These are phyloP conservation scores for Colletotrichum liaoningense DNA, from an alignment of 2,329 filamentous ascomycete species.

Conservation along the genomic window DNA sequence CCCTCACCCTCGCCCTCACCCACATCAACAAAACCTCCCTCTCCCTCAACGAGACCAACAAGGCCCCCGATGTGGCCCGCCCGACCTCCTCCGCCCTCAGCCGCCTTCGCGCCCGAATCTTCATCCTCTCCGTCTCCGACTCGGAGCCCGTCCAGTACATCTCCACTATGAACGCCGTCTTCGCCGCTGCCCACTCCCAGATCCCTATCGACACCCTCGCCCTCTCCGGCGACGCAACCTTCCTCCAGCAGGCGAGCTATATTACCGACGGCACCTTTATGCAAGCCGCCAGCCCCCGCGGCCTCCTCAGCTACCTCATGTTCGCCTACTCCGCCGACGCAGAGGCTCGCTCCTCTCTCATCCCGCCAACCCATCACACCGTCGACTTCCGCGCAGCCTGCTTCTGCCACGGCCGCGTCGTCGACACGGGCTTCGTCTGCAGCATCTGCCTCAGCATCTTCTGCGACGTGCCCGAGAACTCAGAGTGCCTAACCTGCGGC, in stretches of 20 bases:
- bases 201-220: conserved; percentile 95
- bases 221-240: conserved; percentile 86
- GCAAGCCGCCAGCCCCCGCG: conserved; percentile 67
- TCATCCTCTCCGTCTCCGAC: conserved; percentile 90
- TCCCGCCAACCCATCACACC: conserved; percentile 83
- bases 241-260: conserved; percentile 88
- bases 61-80: conserved; percentile 50
- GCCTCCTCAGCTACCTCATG: conserved; percentile 93
- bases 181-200: conserved; percentile 87
- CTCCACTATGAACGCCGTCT: conserved; percentile 97
- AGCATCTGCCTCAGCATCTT: conserved; percentile 97
- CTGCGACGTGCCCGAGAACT: conserved; percentile 72
- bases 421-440: conserved; percentile 95
- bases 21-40: conserved; percentile 89
- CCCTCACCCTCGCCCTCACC: conserved; percentile 87
- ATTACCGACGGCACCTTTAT: conserved; percentile 71
- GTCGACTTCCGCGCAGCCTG: conserved; percentile 99
- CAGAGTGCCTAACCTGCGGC: conserved; percentile 85
- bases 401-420: conserved; percentile 92
- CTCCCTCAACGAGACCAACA: conserved; percentile 68
- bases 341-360: conserved; percentile 68
- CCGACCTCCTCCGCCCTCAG: conserved; percentile 49
- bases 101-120: conserved; percentile 81
- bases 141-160: conserved; percentile 92
- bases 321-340: conserved; percentile 84